These are phyloP conservation scores for Conticribra weissflogii DNA, from an alignment of 108 stramenopile species.

Conservation along the genomic window DNA sequence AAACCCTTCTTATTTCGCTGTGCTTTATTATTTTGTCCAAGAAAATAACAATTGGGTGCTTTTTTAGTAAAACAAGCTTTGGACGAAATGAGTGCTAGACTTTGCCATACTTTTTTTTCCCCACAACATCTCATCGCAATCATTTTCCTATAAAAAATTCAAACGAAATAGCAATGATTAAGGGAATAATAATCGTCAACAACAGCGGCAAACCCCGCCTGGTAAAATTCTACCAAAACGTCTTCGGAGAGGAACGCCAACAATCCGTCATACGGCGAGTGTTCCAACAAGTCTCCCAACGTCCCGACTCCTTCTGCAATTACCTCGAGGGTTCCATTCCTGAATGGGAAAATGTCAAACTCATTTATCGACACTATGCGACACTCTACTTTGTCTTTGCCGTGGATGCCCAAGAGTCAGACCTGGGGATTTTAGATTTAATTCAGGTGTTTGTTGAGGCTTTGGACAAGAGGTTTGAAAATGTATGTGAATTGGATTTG, in stretches of 20 bases:
- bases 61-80: too few species aligned
- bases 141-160: constrained; percentile 4
- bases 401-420: constrained; percentile 96
- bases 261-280: constrained; percentile 94
- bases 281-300: constrained; percentile 94
- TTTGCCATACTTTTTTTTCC: too few species aligned
- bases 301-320: constrained; percentile 98
- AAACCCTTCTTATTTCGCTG: too few species aligned
- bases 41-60: too few species aligned
- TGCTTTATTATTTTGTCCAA: too few species aligned
- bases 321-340: constrained; percentile 96
- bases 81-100: too few species aligned
- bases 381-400: constrained; percentile 99
- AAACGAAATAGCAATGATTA: constrained; percentile 63
- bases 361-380: constrained; percentile 99
- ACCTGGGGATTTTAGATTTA: constrained; percentile 98
- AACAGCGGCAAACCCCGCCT: constrained; percentile 98
- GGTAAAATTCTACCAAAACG: constrained; percentile 95
- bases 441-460: constrained; percentile 99
- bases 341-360: constrained; percentile 97
- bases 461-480: constrained; percentile 98
- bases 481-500: constrained; percentile 99
- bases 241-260: constrained; percentile 91
- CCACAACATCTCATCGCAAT: too few species aligned
- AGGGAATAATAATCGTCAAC: constrained; percentile 97